Base-by-base conservation (phyloP, 176 grass and related monocot genomes). In the Aegilops umbellulata region DNA sequence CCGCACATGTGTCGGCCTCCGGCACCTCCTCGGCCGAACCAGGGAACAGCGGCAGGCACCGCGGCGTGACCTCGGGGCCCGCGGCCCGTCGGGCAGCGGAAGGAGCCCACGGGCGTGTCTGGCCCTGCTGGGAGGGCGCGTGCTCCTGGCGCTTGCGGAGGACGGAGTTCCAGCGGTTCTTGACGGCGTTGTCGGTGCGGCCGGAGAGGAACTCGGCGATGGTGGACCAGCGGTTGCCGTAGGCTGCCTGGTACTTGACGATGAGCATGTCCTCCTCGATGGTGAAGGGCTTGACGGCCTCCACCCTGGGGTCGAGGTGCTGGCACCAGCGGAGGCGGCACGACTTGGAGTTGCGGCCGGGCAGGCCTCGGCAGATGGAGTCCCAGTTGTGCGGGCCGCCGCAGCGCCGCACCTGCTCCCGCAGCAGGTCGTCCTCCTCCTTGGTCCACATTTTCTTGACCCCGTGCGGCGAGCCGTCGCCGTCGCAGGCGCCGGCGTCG, bases 111-210 rank as follows among this genome's bases (percentile, higher is more conserved):
- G 27, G 46, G 26, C 26, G 44, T 8, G 42, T 26, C 3, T 10
- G 44, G 10, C 4, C 23, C 25, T 51, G 42, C 0, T 47, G 3
- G 71, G 36, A 58, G 19, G 55, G 55, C 2, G 55, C 55, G 55
- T 22, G 55, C 19, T 58, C 55, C 7, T 58, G 55, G 55, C 20
- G 47, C 80, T 93, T 82, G 73, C 82, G 61, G 51, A 97, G 95
- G 57, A 91, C 88, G 44, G 94, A 94, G 79, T 97, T 89, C 94
- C 92, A 97, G 75, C 92, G 92, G 65, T 97, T 97, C 85, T 97
- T 97, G 85, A 97, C 64, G 57, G 95, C 89, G 71, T 97, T 97
- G 80, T 97, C 95, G n/a, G 92, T 90, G 87, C 92, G 95, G 67
- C 95, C 95, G 7, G 84, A 87, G 71, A 97, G 84, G 71, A 86